Conservation (phyloP, 164 flowering plant species). For the Taxillus chinensis region DNA sequence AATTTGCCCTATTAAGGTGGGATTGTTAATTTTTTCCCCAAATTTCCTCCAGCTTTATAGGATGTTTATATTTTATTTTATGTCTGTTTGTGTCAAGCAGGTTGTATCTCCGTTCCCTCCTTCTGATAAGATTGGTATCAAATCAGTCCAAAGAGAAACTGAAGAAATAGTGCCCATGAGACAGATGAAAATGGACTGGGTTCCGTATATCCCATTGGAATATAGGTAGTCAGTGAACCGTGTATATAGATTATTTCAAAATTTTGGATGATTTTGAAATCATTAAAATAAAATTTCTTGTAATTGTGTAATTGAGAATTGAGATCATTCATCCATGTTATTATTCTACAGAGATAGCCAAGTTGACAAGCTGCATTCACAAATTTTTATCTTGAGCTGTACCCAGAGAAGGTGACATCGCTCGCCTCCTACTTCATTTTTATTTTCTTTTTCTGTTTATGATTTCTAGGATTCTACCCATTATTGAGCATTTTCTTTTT, state of each 20-base stretch:
- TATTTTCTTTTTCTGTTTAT: background rate
- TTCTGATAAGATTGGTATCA: constrained; percentile 92
- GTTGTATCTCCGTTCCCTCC: constrained; percentile 89
- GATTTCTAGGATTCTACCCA: too few relatives aligned
- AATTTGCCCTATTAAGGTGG: too few relatives aligned
- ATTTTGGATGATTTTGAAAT: too few relatives aligned
- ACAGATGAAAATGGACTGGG: constrained; percentile 99
- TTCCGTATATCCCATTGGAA: constrained; percentile 87
- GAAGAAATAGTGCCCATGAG: constrained; percentile 97
- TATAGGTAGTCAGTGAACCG: constrained; percentile 36
- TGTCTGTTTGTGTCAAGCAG: constrained; percentile 24
- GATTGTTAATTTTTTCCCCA: too few relatives aligned
- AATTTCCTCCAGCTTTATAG: too few relatives aligned
- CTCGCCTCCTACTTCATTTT: background rate
- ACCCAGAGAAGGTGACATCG: constrained; percentile 74
- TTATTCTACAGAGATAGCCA: constrained; percentile 49
- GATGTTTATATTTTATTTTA: background rate
- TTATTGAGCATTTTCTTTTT: too few relatives aligned
- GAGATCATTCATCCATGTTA: background rate
- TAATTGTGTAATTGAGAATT: background rate
- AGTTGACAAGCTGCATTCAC: constrained; percentile 71
- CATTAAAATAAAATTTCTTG: background rate
- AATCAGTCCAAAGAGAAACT: constrained; percentile 86
- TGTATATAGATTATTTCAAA: too few relatives aligned
- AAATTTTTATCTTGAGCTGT: constrained; percentile 78